A percentile compares a stretch with the other conserved stretches of the same genome.
phyloP scores from a whole-genome alignment of 257 asterid species.

The Rubia yunnanensis region DNA sequence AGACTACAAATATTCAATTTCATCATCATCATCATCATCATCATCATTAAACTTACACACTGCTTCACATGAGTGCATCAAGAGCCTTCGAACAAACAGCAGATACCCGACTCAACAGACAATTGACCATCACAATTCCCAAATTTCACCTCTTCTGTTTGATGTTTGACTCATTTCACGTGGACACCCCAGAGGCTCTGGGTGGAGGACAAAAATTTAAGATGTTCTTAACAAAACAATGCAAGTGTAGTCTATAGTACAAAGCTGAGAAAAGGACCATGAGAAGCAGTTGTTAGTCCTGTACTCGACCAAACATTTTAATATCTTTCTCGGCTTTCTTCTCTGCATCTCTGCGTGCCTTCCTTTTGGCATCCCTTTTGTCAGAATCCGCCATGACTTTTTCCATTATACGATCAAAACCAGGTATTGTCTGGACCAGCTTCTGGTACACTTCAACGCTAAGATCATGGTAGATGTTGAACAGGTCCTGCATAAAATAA shows the following conservation, averaged over 20 bases:
- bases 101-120: not conserved
- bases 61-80: not conserved
- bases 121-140: not conserved
- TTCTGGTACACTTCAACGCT: slow-evolving; percentile 29
- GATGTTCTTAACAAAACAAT: not conserved
- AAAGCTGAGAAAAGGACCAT: not conserved
- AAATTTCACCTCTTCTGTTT: not conserved
- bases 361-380: slow-evolving; percentile 23
- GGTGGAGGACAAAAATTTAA: not conserved
- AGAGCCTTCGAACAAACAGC: not conserved
- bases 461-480: slow-evolving; percentile 34
- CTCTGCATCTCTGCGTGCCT: slow-evolving; percentile 34
- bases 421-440: slow-evolving; percentile 49
- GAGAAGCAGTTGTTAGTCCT: not conserved
- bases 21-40: not conserved
- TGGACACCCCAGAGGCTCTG: not conserved
- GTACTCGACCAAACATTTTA: slow-evolving; percentile 13
- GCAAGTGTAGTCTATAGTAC: no score
- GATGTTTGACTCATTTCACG: not conserved
- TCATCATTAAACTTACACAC: not conserved
- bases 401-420: slow-evolving; percentile 47
- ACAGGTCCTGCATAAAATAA: slow-evolving; percentile 33
- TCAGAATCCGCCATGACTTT: slow-evolving; percentile 30
- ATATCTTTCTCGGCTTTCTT: slow-evolving; percentile 33
- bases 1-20: not conserved